Percentiles rank a stretch among this genome's conserved stretches.
Evolutionary conservation across 371 early-diverging fungal genomes (phyloP).

Genomic region (Mucor piriformis): DNA sequence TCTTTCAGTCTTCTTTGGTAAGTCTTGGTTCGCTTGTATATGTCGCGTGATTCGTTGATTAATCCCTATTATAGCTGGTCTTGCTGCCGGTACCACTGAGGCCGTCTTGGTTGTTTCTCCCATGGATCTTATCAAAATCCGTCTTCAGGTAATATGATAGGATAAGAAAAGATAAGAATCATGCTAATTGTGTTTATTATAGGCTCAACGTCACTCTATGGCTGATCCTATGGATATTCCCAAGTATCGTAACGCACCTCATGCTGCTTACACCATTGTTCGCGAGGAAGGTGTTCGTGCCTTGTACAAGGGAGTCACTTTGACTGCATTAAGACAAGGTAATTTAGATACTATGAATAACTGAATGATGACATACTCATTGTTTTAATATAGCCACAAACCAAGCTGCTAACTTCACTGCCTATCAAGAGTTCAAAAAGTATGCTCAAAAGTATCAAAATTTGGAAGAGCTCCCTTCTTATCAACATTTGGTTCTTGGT

Average conservation of each 20-base stretch:
- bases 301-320: slow-evolving; percentile 93
- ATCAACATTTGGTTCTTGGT: slow-evolving; percentile 90
- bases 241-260: slow-evolving; percentile 94
- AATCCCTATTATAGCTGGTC: slow-evolving; percentile 70
- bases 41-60: not conserved
- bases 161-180: not conserved
- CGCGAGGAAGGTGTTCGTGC: slow-evolving; percentile 91
- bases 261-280: slow-evolving; percentile 90
- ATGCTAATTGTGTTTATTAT: not conserved
- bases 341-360: not conserved
- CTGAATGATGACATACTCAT: not conserved
- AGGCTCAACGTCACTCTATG: slow-evolving; percentile 93
- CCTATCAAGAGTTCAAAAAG: slow-evolving; percentile 92
- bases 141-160: slow-evolving; percentile 68
- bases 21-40: slow-evolving; percentile 18
- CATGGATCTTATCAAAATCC: slow-evolving; percentile 97
- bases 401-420: slow-evolving; percentile 98
- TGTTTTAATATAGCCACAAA: slow-evolving; percentile 76
- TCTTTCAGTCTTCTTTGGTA: slow-evolving; percentile 81
- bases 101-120: slow-evolving; percentile 96
- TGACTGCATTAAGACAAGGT: slow-evolving; percentile 95
- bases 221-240: slow-evolving; percentile 96
- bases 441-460: slow-evolving; percentile 65
- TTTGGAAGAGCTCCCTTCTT: slow-evolving; percentile 86
- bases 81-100: slow-evolving; percentile 96